Conservation (phyloP, 73 alveolate species). For the Uronychia setigera region DNA sequence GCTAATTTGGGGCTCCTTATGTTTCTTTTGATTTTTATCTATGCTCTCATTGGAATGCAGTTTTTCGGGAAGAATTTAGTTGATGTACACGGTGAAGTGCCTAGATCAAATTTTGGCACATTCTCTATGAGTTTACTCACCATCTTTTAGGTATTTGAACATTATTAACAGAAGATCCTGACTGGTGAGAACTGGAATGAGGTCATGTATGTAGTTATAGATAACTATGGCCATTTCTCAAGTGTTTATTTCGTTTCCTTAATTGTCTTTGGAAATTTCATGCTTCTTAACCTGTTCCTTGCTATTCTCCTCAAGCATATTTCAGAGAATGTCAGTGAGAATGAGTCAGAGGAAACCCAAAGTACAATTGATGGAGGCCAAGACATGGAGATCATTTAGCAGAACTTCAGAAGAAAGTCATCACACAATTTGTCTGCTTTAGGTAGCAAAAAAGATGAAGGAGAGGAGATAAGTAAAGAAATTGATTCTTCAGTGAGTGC, state of each 20-base stretch:
- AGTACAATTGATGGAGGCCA: neutral
- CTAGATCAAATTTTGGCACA: slow-evolving; percentile 34
- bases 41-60: slow-evolving; percentile 56
- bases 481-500: too few relatives aligned
- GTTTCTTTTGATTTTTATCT: slow-evolving; percentile 47
- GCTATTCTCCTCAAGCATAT: slow-evolving; percentile 60
- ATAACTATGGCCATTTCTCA: slow-evolving; percentile 34
- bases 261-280: slow-evolving; percentile 58
- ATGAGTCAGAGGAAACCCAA: neutral
- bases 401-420: neutral
- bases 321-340: neutral
- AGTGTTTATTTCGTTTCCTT: slow-evolving; percentile 50
- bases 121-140: slow-evolving; percentile 41
- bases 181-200: slow-evolving; percentile 78
- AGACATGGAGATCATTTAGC: neutral
- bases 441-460: too few relatives aligned
- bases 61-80: slow-evolving; percentile 47
- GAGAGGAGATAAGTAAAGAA: too few relatives aligned
- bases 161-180: neutral
- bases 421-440: neutral
- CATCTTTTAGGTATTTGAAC: slow-evolving; percentile 23
- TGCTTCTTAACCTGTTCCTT: slow-evolving; percentile 67
- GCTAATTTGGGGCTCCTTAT: slow-evolving; percentile 7
- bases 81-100: slow-evolving; percentile 35
- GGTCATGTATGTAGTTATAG: slow-evolving; percentile 28